A percentile compares a stretch with the other conserved stretches of the same genome.
These are phyloP conservation scores for Erigeron canadensis DNA, from an alignment of 129 eudicot genomes.

Conservation along the genomic window DNA sequence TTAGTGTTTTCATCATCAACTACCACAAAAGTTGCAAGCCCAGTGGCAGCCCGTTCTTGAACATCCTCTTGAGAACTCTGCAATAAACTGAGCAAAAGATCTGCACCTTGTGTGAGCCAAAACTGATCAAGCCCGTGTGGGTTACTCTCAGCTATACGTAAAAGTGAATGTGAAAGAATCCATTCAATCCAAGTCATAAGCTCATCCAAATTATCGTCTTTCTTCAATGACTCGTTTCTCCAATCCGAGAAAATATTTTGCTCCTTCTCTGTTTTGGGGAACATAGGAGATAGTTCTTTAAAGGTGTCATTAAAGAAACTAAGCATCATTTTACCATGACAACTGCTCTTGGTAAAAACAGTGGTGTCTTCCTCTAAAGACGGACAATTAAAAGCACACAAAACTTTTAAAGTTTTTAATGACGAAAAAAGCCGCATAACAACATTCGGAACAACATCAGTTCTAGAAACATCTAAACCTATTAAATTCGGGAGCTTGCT, in stretches of 20 bases:
- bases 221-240: conserved; percentile 47
- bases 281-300: conserved; percentile 54
- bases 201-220: conserved; percentile 54
- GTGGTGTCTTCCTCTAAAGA: conserved; percentile 63
- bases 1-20: conserved; percentile 92
- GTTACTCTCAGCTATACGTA: conserved; percentile 88
- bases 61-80: conserved; percentile 95
- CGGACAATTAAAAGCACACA: conserved; percentile 77
- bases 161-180: conserved; percentile 75
- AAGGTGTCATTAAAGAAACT: conserved; percentile 63
- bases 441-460: conserved; percentile 53
- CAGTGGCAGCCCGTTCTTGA: conserved; percentile 91
- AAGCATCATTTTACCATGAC: conserved; percentile 70
- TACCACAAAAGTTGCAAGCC: conserved; percentile 92
- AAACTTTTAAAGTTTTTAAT: conserved; percentile 52
- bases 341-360: conserved; percentile 51
- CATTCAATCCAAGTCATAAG: conserved; percentile 88
- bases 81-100: conserved; percentile 67
- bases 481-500: conserved; percentile 57
- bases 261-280: conserved; percentile 57
- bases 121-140: conserved; percentile 79
- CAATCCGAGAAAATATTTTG: conserved; percentile 61
- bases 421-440: conserved; percentile 57
- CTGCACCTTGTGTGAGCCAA: conserved; percentile 90
- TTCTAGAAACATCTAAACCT: conserved; percentile 92